Conservation (phyloP, 2,329 filamentous ascomycete genomes). For the Cadophora sp. region DNA sequence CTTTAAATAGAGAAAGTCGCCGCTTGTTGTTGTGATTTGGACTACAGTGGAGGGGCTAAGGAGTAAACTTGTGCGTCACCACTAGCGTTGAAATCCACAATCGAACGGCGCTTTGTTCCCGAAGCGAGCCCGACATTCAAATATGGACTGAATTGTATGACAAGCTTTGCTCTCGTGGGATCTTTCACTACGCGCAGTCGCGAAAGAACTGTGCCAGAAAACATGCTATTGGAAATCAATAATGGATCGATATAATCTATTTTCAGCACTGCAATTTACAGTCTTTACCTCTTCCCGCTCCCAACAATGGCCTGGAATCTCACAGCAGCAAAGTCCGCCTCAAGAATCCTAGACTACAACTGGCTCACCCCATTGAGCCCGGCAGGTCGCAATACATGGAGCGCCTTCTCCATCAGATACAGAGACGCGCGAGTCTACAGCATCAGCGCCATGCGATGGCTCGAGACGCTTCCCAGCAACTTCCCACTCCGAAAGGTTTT, state of each 20-base stretch:
- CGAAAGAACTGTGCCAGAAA: background rate
- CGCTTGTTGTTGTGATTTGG: conserved; percentile 3
- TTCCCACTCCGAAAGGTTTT: conserved; percentile 3
- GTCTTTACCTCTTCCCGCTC: background rate
- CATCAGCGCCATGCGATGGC: conserved; percentile 9
- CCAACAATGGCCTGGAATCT: background rate
- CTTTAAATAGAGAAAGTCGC: background rate
- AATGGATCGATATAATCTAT: background rate
- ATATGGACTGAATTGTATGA: background rate
- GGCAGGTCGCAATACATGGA: background rate
- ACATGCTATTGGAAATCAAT: background rate
- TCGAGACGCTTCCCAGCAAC: background rate
- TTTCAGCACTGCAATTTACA: background rate
- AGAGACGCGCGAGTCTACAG: conserved; percentile 12
- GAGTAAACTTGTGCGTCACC: background rate
- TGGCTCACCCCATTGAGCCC: background rate
- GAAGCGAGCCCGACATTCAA: conserved; percentile 3
- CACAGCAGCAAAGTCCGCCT: background rate
- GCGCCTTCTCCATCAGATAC: conserved; percentile 7
- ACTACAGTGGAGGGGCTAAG: conserved; percentile 5
- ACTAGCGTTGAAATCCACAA: background rate
- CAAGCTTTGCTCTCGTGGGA: background rate
- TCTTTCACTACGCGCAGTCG: background rate
- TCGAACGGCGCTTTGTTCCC: background rate
- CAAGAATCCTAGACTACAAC: conserved; percentile 5